Evolutionary conservation across 192 early-diverging fungal species (phyloP).

Genomic region (Coemansia sp.): DNA sequence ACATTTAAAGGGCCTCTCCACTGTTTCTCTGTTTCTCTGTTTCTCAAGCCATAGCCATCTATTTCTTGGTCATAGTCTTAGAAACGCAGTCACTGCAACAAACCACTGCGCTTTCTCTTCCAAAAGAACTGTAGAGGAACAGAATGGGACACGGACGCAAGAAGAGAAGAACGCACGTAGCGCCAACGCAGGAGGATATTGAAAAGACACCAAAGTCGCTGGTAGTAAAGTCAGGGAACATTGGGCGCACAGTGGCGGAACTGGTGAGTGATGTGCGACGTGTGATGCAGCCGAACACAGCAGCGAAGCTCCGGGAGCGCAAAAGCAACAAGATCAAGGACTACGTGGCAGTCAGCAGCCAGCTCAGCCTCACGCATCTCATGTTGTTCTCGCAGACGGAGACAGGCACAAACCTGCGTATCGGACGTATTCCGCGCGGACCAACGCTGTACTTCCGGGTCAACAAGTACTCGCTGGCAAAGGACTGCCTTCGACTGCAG

Average conservation of each 20-base stretch:
- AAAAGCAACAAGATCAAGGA: slow-evolving; percentile 91
- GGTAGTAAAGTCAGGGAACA: slow-evolving; percentile 87
- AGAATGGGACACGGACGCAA: slow-evolving; percentile 46
- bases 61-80: no score
- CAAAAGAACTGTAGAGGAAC: background rate
- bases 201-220: slow-evolving; percentile 77
- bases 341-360: slow-evolving; percentile 85
- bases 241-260: slow-evolving; percentile 73
- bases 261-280: slow-evolving; percentile 83
- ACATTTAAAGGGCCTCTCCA: no score
- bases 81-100: background rate
- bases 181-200: slow-evolving; percentile 55
- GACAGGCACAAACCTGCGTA: slow-evolving; percentile 78
- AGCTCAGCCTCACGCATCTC: slow-evolving; percentile 85
- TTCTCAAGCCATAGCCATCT: no score
- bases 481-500: slow-evolving; percentile 82
- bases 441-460: slow-evolving; percentile 92
- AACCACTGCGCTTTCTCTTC: background rate
- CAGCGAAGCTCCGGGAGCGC: slow-evolving; percentile 83
- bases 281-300: slow-evolving; percentile 96
- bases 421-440: slow-evolving; percentile 84
- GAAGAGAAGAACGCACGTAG: slow-evolving; percentile 53
- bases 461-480: slow-evolving; percentile 73
- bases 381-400: slow-evolving; percentile 87
- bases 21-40: no score